phyloP scores from a whole-genome alignment of 495 filamentous ascomycete species.

The Tetracladium marchalianum region DNA sequence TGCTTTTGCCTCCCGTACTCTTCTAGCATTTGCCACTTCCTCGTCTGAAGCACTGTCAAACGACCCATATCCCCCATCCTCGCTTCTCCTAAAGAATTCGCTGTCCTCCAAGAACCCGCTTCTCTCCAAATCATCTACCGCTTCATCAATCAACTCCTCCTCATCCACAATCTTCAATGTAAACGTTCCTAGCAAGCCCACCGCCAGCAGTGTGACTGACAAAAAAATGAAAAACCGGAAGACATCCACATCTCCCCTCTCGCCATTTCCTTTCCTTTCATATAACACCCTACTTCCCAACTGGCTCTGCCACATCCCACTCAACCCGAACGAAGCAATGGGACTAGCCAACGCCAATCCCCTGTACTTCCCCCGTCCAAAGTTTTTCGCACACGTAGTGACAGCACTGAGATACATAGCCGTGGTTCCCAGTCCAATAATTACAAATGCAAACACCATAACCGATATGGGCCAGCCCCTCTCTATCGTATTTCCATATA shows the following conservation, averaged over 20 bases:
- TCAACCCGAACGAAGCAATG: constrained; percentile 86
- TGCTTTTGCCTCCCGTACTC: constrained; percentile 31
- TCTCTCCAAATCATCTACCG: constrained; percentile 72
- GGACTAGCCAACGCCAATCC: constrained; percentile 83
- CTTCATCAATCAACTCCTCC: constrained; percentile 70
- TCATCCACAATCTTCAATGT: constrained; percentile 54
- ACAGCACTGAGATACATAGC: constrained; percentile 81
- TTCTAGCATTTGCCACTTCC: constrained; percentile 24
- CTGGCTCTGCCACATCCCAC: constrained; percentile 92
- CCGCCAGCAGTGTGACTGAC: constrained; percentile 48
- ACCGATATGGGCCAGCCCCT: constrained; percentile 61
- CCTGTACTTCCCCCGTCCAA: constrained; percentile 76
- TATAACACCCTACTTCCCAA: constrained; percentile 70
- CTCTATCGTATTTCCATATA: constrained; percentile 25
- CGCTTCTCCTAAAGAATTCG: constrained; percentile 44
- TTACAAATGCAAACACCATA: constrained; percentile 77
- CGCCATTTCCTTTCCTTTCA: constrained; percentile 49
- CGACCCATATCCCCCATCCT: constrained; percentile 22
- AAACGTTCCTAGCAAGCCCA: constrained; percentile 67
- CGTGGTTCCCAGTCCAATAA: constrained; percentile 72
- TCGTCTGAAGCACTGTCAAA: constrained; percentile 21
- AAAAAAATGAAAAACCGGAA: constrained; percentile 81
- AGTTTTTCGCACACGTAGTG: constrained; percentile 95
- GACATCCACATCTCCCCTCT: constrained; percentile 72
- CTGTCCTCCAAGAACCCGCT: constrained; percentile 73